Evolutionary conservation across 768 basidiomycete genomes (phyloP).

Genomic region (Boletus vinaceobasis): DNA sequence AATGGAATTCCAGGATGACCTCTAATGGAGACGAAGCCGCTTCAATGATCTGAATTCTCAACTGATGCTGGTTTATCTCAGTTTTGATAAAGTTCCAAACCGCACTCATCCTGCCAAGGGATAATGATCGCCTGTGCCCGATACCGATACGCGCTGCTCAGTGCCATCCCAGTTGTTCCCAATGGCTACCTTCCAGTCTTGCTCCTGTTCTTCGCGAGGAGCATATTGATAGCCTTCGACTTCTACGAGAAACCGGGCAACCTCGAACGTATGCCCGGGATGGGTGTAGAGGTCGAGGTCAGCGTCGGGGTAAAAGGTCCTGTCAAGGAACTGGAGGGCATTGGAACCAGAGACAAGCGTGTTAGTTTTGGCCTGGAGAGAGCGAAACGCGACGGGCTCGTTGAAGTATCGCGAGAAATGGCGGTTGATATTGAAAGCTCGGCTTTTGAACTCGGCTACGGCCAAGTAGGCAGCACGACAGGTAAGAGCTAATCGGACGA

Average conservation of each 20-base stretch:
- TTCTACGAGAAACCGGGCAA: conserved; percentile 35
- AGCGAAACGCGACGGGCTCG: conserved; percentile 39
- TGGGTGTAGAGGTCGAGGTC: conserved; percentile 53
- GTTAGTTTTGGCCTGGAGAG: conserved; percentile 40
- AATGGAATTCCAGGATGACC: conserved; percentile 46
- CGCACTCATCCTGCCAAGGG: background rate
- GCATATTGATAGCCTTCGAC: conserved; percentile 30
- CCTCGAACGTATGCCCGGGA: conserved; percentile 25
- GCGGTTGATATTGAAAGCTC: conserved; percentile 35
- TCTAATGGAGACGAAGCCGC: conserved; percentile 14
- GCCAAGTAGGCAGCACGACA: conserved; percentile 17
- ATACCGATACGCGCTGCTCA: background rate
- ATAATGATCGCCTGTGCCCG: background rate
- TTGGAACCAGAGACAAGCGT: conserved; percentile 52
- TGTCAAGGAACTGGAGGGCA: conserved; percentile 51
- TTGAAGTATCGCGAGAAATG: conserved; percentile 38
- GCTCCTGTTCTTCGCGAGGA: conserved; percentile 20
- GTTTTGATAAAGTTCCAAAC: conserved; percentile 28
- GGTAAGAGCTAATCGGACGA: conserved; percentile 21
- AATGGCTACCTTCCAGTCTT: conserved; percentile 12
- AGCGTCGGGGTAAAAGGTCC: conserved; percentile 40
- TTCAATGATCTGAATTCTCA: conserved; percentile 42
- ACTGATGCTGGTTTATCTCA: background rate
- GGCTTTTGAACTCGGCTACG: conserved; percentile 18
- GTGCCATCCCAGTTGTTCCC: conserved; percentile 19